A percentile compares a stretch with the other conserved stretches of the same genome.
Evolutionary conservation across 1,284 basidiomycete species (phyloP).

Genomic region (Coniferiporia sulphurascens): DNA sequence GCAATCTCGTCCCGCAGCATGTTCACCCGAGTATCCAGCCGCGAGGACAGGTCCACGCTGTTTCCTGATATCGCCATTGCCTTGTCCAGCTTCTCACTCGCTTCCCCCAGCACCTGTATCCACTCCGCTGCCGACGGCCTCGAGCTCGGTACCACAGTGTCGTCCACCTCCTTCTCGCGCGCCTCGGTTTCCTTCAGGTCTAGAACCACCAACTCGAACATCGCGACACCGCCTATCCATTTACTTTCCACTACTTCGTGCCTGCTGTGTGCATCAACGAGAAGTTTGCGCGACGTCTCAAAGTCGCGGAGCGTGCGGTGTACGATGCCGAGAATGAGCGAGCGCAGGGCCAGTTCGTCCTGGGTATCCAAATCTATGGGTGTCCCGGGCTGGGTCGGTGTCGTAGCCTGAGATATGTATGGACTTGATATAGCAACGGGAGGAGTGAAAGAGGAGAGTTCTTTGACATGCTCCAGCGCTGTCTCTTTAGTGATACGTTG

Average conservation of each 20-base stretch:
- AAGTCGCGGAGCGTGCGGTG: constrained; percentile 53
- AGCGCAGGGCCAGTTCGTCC: constrained; percentile 65
- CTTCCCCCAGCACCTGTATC: constrained; percentile 42
- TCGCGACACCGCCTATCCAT: constrained; percentile 61
- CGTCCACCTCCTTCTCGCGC: constrained; percentile 19
- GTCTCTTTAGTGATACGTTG: constrained; percentile 46
- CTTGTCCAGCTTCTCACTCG: constrained; percentile 45
- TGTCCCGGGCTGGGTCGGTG: constrained; percentile 6
- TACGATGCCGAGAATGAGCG: constrained; percentile 61
- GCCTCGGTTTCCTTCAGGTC: constrained; percentile 53
- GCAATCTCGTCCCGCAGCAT: constrained; percentile 69
- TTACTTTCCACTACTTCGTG: constrained; percentile 45
- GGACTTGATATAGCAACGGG: constrained; percentile 34
- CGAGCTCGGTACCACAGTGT: constrained; percentile 18
- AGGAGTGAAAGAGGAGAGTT: constrained; percentile 45
- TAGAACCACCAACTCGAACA: constrained; percentile 64
- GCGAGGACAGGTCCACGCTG: constrained; percentile 56
- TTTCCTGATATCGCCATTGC: constrained; percentile 47
- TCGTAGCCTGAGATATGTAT: constrained; percentile 24
- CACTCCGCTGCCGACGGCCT: constrained; percentile 36
- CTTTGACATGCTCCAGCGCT: constrained; percentile 52
- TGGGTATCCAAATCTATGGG: constrained; percentile 51
- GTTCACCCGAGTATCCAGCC: constrained; percentile 62
- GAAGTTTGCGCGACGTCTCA: constrained; percentile 39
- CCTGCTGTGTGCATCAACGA: constrained; percentile 45